Conservation (phyloP, 495 filamentous ascomycete genomes). For the Collariella sp. region DNA sequence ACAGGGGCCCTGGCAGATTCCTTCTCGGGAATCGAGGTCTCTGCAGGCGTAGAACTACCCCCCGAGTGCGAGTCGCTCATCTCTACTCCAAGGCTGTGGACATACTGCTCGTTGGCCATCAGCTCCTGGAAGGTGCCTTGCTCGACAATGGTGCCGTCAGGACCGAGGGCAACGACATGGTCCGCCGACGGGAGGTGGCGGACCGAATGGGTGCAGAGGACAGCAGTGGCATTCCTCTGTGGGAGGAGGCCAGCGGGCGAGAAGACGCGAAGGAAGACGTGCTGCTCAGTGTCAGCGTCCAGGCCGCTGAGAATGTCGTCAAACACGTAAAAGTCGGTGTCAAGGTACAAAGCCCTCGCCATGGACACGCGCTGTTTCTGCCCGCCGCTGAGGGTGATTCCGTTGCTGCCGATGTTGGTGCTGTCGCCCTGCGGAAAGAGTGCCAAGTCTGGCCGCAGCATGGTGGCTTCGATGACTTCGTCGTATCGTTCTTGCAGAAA, state of each 20-base stretch:
- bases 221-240: conserved; percentile 14
- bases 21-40: neutral
- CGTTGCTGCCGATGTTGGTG: conserved; percentile 56
- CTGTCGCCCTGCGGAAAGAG: conserved; percentile 34
- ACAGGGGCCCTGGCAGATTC: neutral
- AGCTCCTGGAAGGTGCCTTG: conserved; percentile 23
- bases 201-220: conserved; percentile 24
- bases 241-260: conserved; percentile 20
- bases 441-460: conserved; percentile 47
- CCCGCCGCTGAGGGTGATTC: conserved; percentile 55
- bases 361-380: conserved; percentile 53
- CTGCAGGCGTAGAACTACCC: neutral
- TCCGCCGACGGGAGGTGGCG: conserved; percentile 45
- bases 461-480: conserved; percentile 56
- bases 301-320: conserved; percentile 54
- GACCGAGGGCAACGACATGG: conserved; percentile 31
- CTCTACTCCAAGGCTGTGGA: conserved; percentile 12
- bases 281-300: conserved; percentile 52
- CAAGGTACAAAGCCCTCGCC: conserved; percentile 29
- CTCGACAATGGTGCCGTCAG: conserved; percentile 18
- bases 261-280: conserved; percentile 50
- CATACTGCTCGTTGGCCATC: conserved; percentile 19
- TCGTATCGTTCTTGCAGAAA: conserved; percentile 54
- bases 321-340: conserved; percentile 24
- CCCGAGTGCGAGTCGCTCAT: neutral